These are phyloP conservation scores for Terana coerulea DNA, from an alignment of 768 basidiomycete genomes.

Conservation along the genomic window DNA sequence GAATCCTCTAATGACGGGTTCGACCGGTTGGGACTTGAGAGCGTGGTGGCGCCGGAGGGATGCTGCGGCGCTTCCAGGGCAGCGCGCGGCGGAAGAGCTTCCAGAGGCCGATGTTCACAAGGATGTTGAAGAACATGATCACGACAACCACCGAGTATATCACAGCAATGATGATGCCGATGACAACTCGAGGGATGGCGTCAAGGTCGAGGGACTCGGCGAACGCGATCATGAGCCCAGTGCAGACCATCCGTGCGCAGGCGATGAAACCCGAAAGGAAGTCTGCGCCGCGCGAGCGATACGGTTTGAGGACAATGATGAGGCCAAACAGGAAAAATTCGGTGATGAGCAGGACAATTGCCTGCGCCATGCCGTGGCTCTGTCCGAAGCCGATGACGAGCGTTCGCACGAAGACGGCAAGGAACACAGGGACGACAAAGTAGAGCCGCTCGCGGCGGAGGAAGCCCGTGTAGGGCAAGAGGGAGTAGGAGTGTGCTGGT, in stretches of 20 bases:
- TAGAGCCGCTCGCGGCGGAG: slow-evolving; percentile 67
- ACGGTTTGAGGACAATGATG: slow-evolving; percentile 55
- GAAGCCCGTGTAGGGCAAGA: slow-evolving; percentile 61
- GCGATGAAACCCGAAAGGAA: slow-evolving; percentile 65
- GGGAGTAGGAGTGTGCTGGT: slow-evolving; percentile 10
- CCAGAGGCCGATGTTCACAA: slow-evolving; percentile 25
- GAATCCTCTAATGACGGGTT: slow-evolving; percentile 18
- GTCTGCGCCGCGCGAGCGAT: slow-evolving; percentile 65
- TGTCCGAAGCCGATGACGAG: slow-evolving; percentile 68
- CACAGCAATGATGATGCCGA: slow-evolving; percentile 72
- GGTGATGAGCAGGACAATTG: slow-evolving; percentile 60
- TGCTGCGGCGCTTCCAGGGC: slow-evolving; percentile 14
- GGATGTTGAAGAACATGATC: slow-evolving; percentile 60
- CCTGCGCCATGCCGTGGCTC: slow-evolving; percentile 59
- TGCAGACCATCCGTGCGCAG: slow-evolving; percentile 63
- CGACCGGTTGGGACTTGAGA: slow-evolving; percentile 15
- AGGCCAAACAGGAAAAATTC: slow-evolving; percentile 59
- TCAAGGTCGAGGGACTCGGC: slow-evolving; percentile 57
- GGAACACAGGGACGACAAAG: slow-evolving; percentile 56
- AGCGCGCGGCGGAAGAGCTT: slow-evolving; percentile 15
- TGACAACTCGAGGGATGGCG: slow-evolving; percentile 77
- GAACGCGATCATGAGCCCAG: slow-evolving; percentile 75
- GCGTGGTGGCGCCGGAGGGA: slow-evolving; percentile 13
- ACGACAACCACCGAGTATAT: slow-evolving; percentile 70
- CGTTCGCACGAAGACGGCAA: slow-evolving; percentile 61